These are phyloP conservation scores for Polygonum aviculare DNA, from an alignment of 148 eudicot genomes.

Conservation along the genomic window DNA sequence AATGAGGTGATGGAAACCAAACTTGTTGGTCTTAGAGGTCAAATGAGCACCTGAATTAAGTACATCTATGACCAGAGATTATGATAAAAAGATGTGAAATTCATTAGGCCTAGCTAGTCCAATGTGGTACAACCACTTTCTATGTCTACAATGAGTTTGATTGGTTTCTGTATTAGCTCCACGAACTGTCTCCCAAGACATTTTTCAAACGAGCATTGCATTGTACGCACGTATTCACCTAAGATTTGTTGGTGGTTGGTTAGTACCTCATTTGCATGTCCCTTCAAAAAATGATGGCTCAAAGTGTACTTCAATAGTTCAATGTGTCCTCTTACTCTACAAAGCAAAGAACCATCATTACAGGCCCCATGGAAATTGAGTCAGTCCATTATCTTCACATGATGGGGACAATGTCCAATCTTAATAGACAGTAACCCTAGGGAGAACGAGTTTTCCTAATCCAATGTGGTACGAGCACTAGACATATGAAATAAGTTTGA, in stretches of 20 bases:
- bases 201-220: neutral
- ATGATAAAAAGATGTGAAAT: no score
- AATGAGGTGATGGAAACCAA: no score
- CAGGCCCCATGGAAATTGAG: slow-evolving; percentile 1
- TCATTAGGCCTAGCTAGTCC: neutral
- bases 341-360: neutral
- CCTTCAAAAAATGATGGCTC: neutral
- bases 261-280: neutral
- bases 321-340: neutral
- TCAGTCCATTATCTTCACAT: neutral
- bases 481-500: neutral
- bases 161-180: neutral
- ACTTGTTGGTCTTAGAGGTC: no score
- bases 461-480: neutral
- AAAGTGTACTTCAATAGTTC: neutral
- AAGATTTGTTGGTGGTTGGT: neutral
- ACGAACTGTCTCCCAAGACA: neutral
- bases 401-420: neutral
- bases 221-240: neutral
- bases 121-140: neutral
- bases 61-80: no score
- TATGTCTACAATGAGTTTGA: neutral
- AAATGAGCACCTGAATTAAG: no score
- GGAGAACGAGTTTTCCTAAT: neutral
- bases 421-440: neutral